Evolutionary conservation across 768 basidiomycete species (phyloP).

Genomic region (Xerocomellus chrysenteron): DNA sequence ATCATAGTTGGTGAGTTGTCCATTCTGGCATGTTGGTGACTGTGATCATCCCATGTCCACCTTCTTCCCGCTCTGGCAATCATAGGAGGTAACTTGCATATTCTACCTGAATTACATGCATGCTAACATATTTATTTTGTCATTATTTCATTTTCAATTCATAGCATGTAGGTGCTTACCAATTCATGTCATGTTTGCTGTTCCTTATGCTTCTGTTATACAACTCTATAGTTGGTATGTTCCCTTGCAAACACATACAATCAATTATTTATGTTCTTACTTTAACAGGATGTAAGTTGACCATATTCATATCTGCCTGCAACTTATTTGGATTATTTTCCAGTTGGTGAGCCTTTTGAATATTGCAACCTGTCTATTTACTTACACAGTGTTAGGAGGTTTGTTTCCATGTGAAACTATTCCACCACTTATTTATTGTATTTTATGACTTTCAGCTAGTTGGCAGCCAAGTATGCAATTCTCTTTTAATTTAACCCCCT

Average conservation of each 20-base stretch:
- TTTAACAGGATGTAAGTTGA: neutral
- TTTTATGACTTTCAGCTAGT: neutral
- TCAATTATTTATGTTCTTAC: no score
- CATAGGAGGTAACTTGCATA: no score
- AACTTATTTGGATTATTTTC: neutral
- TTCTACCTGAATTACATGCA: no score
- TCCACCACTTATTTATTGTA: neutral
- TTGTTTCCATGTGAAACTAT: neutral
- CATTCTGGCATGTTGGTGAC: no score
- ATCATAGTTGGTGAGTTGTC: no score
- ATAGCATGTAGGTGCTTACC: neutral
- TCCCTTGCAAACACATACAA: neutral
- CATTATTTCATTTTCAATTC: neutral
- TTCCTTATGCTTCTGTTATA: neutral
- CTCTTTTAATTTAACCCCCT: neutral
- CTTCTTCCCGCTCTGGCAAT: no score
- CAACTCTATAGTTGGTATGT: neutral
- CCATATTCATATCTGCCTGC: neutral
- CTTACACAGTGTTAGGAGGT: neutral
- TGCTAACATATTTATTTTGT: no score
- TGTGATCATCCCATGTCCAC: no score
- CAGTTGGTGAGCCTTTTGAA: neutral
- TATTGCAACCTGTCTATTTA: neutral
- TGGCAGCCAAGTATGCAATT: neutral
- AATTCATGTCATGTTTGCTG: neutral